phyloP scores from a whole-genome alignment of 169 alveolate genomes.

The Plasmodium vinckei region DNA sequence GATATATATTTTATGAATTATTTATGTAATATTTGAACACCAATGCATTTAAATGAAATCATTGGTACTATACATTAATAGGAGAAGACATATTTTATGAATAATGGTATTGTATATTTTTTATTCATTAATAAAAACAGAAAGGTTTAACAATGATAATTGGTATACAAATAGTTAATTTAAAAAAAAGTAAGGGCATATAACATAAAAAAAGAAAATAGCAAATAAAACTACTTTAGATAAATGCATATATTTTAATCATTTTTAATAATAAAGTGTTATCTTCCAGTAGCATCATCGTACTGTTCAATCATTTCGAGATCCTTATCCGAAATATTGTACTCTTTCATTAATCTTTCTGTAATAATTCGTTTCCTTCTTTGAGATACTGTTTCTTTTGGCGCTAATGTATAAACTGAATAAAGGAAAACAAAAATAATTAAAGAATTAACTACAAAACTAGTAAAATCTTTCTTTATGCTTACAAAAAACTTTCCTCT shows the following conservation, averaged over 20 bases:
- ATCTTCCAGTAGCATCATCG: constrained; percentile 54
- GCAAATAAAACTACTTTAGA: not conserved
- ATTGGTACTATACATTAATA: too few relatives aligned
- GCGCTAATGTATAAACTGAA: constrained; percentile 68
- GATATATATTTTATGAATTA: not conserved
- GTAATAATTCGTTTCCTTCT: constrained; percentile 69
- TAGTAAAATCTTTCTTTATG: constrained; percentile 73
- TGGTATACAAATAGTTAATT: too few relatives aligned
- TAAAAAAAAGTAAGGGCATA: not conserved
- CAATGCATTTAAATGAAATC: not conserved
- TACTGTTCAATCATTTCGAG: constrained; percentile 72
- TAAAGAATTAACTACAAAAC: constrained; percentile 71
- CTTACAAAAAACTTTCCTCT: constrained; percentile 74
- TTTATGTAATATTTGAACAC: not conserved
- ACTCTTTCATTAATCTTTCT: constrained; percentile 72
- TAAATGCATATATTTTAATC: not conserved
- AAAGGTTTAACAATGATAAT: too few relatives aligned
- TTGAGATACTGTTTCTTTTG: constrained; percentile 74
- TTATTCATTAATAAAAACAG: too few relatives aligned
- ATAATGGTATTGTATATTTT: too few relatives aligned
- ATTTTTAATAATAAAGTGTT: constrained; percentile 2
- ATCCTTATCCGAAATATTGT: constrained; percentile 55
- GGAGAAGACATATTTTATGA: too few relatives aligned
- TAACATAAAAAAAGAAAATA: not conserved
- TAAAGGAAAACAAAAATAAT: constrained; percentile 65